phyloP scores from a whole-genome alignment of 768 basidiomycete species.

The Termitomyces heimii region DNA sequence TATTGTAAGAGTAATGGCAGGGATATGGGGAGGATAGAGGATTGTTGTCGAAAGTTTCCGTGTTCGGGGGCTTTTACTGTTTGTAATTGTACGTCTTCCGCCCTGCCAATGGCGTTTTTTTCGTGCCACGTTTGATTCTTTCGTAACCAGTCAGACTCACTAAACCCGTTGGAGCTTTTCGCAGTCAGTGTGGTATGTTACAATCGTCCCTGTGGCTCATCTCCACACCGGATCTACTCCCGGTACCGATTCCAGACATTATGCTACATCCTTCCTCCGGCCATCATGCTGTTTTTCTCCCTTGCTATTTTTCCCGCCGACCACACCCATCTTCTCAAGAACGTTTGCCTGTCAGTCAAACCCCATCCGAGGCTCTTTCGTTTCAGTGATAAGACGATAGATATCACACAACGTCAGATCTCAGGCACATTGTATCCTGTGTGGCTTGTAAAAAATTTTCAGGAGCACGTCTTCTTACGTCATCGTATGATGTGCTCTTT shows the following conservation, averaged over 20 bases:
- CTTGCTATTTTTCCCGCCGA: not conserved
- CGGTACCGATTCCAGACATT: not conserved
- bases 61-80: not conserved
- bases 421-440: not conserved
- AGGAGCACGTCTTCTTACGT: not conserved
- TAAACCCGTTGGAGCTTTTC: not conserved
- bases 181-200: not conserved
- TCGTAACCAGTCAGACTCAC: not conserved
- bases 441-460: not conserved
- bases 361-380: not conserved
- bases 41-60: not conserved
- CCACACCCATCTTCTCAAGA: not conserved
- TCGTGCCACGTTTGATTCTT: not conserved
- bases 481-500: not conserved
- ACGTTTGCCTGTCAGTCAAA: not conserved
- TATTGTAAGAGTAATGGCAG: not conserved
- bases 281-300: not conserved
- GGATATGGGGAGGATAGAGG: not conserved
- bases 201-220: not conserved
- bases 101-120: conserved; percentile 5
- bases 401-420: not conserved
- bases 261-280: not conserved
- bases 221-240: not conserved
- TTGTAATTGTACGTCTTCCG: conserved; percentile 5
- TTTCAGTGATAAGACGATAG: not conserved